These are phyloP conservation scores for Arthrobotrys conoides DNA, from an alignment of 2,329 filamentous ascomycete species.

Conservation along the genomic window DNA sequence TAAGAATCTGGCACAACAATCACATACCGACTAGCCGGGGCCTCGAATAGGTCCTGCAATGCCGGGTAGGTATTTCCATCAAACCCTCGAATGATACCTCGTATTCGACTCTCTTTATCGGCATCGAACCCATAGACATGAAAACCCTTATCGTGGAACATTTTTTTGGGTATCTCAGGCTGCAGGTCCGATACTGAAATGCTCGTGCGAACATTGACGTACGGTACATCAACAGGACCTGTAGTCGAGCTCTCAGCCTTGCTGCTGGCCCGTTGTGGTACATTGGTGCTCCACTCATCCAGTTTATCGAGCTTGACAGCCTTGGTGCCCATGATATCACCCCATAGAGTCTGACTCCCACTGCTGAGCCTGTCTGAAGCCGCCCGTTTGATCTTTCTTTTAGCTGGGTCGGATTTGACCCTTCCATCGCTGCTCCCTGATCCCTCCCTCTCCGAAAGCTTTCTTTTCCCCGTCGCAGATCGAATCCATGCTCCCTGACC, in stretches of 20 bases:
- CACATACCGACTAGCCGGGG: conserved; percentile 50
- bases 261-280: conserved; percentile 28
- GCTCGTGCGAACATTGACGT: conserved; percentile 50
- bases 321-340: conserved; percentile 78
- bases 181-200: conserved; percentile 54
- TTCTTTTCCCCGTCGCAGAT: conserved; percentile 75
- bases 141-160: conserved; percentile 68
- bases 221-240: conserved; percentile 64
- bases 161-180: conserved; percentile 64
- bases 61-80: conserved; percentile 65
- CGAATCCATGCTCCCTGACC: conserved; percentile 70
- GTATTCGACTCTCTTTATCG: conserved; percentile 65
- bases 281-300: conserved; percentile 63
- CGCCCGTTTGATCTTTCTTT: conserved; percentile 86
- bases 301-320: conserved; percentile 62
- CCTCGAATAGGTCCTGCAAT: conserved; percentile 61
- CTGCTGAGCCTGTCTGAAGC: conserved; percentile 85
- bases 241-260: conserved; percentile 63
- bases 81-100: conserved; percentile 65
- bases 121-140: conserved; percentile 68
- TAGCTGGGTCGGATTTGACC: conserved; percentile 68
- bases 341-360: conserved; percentile 89
- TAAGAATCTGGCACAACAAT: conserved; percentile 69
- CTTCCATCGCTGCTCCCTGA: conserved; percentile 41
- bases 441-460: conserved; percentile 70